Base-by-base conservation (phyloP, 345 rosid genomes). In the Brassica carinata region DNA sequence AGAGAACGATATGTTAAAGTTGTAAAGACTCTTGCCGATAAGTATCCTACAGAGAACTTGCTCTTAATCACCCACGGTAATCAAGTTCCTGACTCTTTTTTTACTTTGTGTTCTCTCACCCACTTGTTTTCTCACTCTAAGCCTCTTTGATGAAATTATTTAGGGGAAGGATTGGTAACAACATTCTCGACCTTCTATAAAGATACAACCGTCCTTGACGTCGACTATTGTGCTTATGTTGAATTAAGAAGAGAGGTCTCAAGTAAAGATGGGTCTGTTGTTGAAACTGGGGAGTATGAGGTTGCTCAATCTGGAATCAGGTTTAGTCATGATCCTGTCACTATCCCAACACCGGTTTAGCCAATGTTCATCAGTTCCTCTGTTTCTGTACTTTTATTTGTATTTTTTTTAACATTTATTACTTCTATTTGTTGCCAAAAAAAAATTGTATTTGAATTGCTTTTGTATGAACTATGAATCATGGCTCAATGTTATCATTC, bases 131-230 rank as follows among this genome's bases (percentile, higher is more conserved):
- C 0, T 26, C 15, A 2, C 48, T 71, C 17, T 71, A 27, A 65
- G 62, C 36, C 30, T 38, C 1, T 40, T 48, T 61, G 7, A 57
- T 77, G 75, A 6, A 48, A 19, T 31, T 55, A 2, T 73, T n/a
- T 87, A 93, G 98, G 97, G 77, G 98, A 96, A 86, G 98, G 91
- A 77, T 97, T 93, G n/a, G 92, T 92, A 14, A 87, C 89, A 40
- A 84, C 92, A 0, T 85, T 93, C 51, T 89, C 92, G 4, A 87
- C 87, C 3, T 89, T 88, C 65, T 69, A 80, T 84, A 83, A 85
- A 79, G 90, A 85, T 14, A 40, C 69, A 1, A 85, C 75, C 0
- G 98, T 93, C 0, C 76, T 77, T 19, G 89, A 85, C 67, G 99
- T 90, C 33, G 91, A 89, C 11, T 93, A 90, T 23, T 96, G 98